A percentile compares a stretch with the other conserved stretches of the same genome.
Evolutionary conservation across 2,329 filamentous ascomycete species (phyloP).

Genomic region (Cladosporium sp.): DNA sequence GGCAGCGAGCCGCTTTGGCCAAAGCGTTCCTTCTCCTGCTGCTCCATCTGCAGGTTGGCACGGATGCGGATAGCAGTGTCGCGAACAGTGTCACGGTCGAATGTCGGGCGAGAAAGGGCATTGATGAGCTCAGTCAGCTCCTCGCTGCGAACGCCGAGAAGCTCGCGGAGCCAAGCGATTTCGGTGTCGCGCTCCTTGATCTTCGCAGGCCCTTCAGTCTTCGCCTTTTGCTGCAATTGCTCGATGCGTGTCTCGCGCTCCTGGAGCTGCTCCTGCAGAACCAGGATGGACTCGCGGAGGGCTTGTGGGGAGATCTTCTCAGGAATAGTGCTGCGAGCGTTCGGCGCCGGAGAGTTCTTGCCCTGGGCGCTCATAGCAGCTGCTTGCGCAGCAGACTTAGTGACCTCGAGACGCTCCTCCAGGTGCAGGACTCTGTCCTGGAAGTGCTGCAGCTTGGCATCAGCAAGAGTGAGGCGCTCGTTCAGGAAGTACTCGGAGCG

Average conservation of each 20-base stretch:
- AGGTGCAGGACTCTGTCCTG: conserved; percentile 79
- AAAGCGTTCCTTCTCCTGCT: conserved; percentile 85
- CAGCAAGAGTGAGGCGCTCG: conserved; percentile 73
- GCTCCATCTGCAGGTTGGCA: conserved; percentile 95
- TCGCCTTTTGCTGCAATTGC: conserved; percentile 69
- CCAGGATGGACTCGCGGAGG: conserved; percentile 89
- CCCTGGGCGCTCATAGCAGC: conserved; percentile 60
- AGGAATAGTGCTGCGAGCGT: conserved; percentile 45
- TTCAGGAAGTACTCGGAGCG: conserved; percentile 71
- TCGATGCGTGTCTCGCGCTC: conserved; percentile 89
- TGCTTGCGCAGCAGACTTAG: conserved; percentile 77
- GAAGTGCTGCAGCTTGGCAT: conserved; percentile 77
- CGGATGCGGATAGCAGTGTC: conserved; percentile 90
- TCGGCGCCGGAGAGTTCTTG: conserved; percentile 13
- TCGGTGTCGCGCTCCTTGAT: conserved; percentile 90
- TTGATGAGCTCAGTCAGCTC: conserved; percentile 89
- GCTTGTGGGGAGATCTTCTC: conserved; percentile 93
- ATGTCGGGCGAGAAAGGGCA: conserved; percentile 64
- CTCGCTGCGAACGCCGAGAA: conserved; percentile 81
- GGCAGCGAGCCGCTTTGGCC: conserved; percentile 32
- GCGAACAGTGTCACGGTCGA: conserved; percentile 71
- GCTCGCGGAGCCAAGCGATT: conserved; percentile 88
- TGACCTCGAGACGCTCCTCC: conserved; percentile 85
- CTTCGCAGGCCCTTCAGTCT: conserved; percentile 72
- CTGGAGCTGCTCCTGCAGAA: conserved; percentile 92